Evolutionary conservation across 345 rosid species (phyloP).

Genomic region (Stellera chamaejasme): DNA sequence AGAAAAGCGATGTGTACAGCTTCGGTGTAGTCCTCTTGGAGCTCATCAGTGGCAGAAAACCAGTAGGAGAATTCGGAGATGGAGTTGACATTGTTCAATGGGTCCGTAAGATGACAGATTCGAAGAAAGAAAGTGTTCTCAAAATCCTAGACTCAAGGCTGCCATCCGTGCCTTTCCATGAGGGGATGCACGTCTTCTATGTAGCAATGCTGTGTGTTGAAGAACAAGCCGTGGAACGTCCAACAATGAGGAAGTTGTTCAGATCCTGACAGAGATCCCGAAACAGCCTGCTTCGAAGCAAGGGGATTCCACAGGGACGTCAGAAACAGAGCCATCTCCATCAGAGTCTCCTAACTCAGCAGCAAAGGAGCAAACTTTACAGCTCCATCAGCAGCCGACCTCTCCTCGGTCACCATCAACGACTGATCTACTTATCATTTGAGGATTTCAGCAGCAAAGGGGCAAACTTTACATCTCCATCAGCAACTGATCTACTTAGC

Average conservation of each 20-base stretch:
- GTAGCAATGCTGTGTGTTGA: slow-evolving; percentile 61
- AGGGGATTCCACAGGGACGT: slow-evolving; percentile 14
- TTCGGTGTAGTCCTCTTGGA: slow-evolving; percentile 54
- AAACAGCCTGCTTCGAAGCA: slow-evolving; percentile 31
- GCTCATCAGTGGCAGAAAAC: slow-evolving; percentile 43
- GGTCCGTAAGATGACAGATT: slow-evolving; percentile 52
- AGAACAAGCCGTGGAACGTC: slow-evolving; percentile 62
- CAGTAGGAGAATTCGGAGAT: slow-evolving; percentile 61
- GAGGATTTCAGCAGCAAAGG: slow-evolving; percentile 19
- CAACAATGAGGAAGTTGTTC: slow-evolving; percentile 64
- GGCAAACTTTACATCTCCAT: slow-evolving; percentile 27
- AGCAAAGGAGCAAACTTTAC: slow-evolving; percentile 26
- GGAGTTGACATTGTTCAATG: slow-evolving; percentile 73
- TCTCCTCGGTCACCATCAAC: slow-evolving; percentile 14
- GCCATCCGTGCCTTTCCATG: slow-evolving; percentile 41
- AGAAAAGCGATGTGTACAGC: slow-evolving; percentile 67
- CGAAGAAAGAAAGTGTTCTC: slow-evolving; percentile 45
- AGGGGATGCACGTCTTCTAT: slow-evolving; percentile 57
- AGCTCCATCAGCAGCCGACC: slow-evolving; percentile 27
- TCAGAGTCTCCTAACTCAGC: slow-evolving; percentile 27
- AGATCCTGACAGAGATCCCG: slow-evolving; percentile 55
- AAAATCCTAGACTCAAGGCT: slow-evolving; percentile 53
- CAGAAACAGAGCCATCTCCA: slow-evolving; percentile 13
- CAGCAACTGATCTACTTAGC: slow-evolving; percentile 68
- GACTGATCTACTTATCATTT: slow-evolving; percentile 70